These are phyloP conservation scores for Piper betle DNA, from an alignment of 164 flowering plant genomes.

Conservation along the genomic window DNA sequence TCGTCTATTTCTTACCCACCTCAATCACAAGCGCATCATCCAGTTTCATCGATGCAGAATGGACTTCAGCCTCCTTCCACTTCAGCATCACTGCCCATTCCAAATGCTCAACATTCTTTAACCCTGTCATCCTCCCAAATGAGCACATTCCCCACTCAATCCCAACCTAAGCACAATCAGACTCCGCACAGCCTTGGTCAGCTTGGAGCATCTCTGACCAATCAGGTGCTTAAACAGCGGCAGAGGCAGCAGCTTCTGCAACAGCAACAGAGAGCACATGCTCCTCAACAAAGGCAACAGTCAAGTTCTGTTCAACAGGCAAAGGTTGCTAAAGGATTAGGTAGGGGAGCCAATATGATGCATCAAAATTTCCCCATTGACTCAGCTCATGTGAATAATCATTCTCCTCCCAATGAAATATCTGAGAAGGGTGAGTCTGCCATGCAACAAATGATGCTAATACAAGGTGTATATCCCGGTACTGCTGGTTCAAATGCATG, in stretches of 20 bases:
- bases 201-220: conserved; percentile 25
- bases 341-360: conserved; percentile 41
- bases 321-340: conserved; percentile 56
- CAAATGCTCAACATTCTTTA: conserved; percentile 13
- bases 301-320: conserved; percentile 51
- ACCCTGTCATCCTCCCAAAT: conserved; percentile 43
- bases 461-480: conserved; percentile 40
- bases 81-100: conserved; percentile 25
- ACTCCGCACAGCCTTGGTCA: conserved; percentile 33
- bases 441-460: conserved; percentile 33
- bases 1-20: conserved; percentile 41
- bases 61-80: conserved; percentile 22
- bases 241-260: conserved; percentile 42
- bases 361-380: conserved; percentile 49
- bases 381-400: conserved; percentile 44
- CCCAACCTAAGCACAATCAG: conserved; percentile 52
- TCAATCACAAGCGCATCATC: conserved; percentile 34
- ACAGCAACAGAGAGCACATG: conserved; percentile 48
- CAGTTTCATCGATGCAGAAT: conserved; percentile 49
- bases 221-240: conserved; percentile 55
- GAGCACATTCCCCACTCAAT: conserved; percentile 42
- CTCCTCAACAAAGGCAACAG: conserved; percentile 52
- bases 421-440: conserved; percentile 42
- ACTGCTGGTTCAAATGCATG: conserved; percentile 22
- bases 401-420: conserved; percentile 37